Evolutionary conservation across 805 yeast species (phyloP), one percentile per base, ranked within the genome.

Genomic region (Diddensiella santjacobensis): DNA sequence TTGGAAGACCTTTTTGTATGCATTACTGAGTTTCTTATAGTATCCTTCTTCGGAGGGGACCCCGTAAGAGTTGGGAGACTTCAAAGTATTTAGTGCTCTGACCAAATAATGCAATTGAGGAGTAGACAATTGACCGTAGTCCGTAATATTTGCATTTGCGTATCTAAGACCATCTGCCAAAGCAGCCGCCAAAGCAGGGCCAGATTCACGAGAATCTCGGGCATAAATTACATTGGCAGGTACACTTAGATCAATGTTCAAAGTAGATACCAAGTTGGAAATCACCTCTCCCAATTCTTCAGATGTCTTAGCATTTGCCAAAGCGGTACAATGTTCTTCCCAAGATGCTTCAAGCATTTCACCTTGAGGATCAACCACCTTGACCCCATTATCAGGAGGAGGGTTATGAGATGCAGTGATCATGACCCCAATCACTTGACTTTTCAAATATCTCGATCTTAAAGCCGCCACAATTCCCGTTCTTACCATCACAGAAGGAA

Each of bases 381-480:
- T 91, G 44, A 88, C 91, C 23, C 96, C 96, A 58, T 88, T 88
- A 63, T 90, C 97, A 37, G 72, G 72, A 0, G 97, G 96, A 0
- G 96, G 96, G 60, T 89, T 89, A 66, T 89, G 97, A 0, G 95
- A 85, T 0, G 96, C 97, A 1, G 97, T 93, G 60, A 93, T 83
- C 97, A 93, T 91, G 10, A 90, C 83, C n/a, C 99, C 99, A 24
- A 90, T 77, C 5, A 84, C 78, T 58, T 83, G 72, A 1, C 91
- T 87, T 1, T 70, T 69, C 26, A 85, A 69, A 51, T 71, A 74
- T 50, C 83, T 76, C n/a, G 97, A 89, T 60, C 99, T 75, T 53
- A 93, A 70, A 1, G 82, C 71, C 0, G 99, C 97, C 22, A 90
- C 64, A 17, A 89, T 71, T 1, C 96, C 96, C 15, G 85, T 88